Percentiles rank a stretch among this genome's conserved stretches.
Conservation (phyloP, 495 filamentous ascomycete species). For the Tuber borchii region DNA sequence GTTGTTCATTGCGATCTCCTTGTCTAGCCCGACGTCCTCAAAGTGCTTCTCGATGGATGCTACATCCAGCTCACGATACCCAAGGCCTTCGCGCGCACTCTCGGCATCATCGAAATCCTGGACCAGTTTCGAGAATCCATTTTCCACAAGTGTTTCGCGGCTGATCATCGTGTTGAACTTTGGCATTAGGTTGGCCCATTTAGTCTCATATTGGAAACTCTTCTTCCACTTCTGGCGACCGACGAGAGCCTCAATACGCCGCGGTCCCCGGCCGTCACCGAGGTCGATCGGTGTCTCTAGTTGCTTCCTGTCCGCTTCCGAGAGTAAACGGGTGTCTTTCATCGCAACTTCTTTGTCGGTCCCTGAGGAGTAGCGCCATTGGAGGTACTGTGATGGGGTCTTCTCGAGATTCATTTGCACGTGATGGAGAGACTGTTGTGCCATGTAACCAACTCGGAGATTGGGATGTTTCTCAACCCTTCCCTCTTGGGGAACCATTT, state of each 20-base stretch:
- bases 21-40: constrained; percentile 90
- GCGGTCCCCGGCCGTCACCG: constrained; percentile 67
- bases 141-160: constrained; percentile 77
- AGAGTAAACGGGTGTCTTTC: constrained; percentile 93
- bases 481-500: constrained; percentile 76
- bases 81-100: constrained; percentile 91
- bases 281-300: constrained; percentile 84
- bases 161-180: constrained; percentile 91
- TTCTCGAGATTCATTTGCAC: constrained; percentile 99
- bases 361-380: constrained; percentile 96
- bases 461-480: constrained; percentile 98
- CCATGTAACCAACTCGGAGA: constrained; percentile 97
- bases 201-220: constrained; percentile 97
- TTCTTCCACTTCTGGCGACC: constrained; percentile 99
- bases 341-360: constrained; percentile 94
- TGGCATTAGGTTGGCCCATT: constrained; percentile 81
- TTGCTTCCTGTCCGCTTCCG: constrained; percentile 74
- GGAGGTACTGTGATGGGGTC: constrained; percentile 96
- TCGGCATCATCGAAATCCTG: constrained; percentile 99
- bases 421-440: constrained; percentile 98
- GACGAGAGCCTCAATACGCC: constrained; percentile 79
- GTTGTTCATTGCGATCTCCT: constrained; percentile 97
- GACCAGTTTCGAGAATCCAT: constrained; percentile 84
- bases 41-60: constrained; percentile 96
- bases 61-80: constrained; percentile 84